Conservation (phyloP, 2,329 filamentous ascomycete species). For the Gaeumannomyces sp. region DNA sequence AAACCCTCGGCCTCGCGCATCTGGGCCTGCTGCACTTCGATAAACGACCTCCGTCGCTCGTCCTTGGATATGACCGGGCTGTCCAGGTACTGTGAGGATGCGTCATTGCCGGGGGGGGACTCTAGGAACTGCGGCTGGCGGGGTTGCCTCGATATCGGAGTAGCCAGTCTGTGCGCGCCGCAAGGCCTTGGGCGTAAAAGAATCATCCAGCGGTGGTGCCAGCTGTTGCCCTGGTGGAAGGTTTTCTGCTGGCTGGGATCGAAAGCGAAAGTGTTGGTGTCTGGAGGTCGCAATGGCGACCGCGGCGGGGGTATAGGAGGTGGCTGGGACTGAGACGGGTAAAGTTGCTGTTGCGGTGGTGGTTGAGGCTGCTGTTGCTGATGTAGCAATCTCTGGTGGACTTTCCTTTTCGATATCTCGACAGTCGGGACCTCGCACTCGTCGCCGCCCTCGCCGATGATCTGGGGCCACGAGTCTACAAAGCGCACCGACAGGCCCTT, state of each 20-base stretch:
- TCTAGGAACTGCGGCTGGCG: slow-evolving; percentile 13
- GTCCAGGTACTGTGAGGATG: slow-evolving; percentile 33
- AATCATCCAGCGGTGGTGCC: slow-evolving; percentile 26
- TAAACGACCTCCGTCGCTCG: slow-evolving; percentile 51
- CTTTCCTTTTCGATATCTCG: slow-evolving; percentile 56
- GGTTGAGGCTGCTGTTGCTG: slow-evolving; percentile 14
- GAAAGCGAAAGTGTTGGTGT: neutral
- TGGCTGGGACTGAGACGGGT: slow-evolving; percentile 23
- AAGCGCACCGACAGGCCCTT: slow-evolving; percentile 74
- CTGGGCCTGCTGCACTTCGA: slow-evolving; percentile 51
- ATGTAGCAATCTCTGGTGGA: slow-evolving; percentile 17
- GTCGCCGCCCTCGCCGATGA: slow-evolving; percentile 90
- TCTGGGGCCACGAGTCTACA: slow-evolving; percentile 61
- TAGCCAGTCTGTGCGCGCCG: slow-evolving; percentile 54
- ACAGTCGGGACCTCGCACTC: slow-evolving; percentile 67
- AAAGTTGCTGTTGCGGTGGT: neutral
- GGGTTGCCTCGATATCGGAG: slow-evolving; percentile 26
- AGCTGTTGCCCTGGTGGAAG: slow-evolving; percentile 3
- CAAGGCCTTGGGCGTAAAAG: slow-evolving; percentile 49
- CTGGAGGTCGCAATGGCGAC: slow-evolving; percentile 20
- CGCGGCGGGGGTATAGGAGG: slow-evolving; percentile 10
- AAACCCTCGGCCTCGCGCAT: slow-evolving; percentile 56
- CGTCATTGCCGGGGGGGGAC: slow-evolving; percentile 13
- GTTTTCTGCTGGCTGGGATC: neutral
- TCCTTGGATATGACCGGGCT: slow-evolving; percentile 32